These are phyloP conservation scores for Phoenix roebelenii DNA, from an alignment of 176 grass and related monocot genomes.

Conservation along the genomic window DNA sequence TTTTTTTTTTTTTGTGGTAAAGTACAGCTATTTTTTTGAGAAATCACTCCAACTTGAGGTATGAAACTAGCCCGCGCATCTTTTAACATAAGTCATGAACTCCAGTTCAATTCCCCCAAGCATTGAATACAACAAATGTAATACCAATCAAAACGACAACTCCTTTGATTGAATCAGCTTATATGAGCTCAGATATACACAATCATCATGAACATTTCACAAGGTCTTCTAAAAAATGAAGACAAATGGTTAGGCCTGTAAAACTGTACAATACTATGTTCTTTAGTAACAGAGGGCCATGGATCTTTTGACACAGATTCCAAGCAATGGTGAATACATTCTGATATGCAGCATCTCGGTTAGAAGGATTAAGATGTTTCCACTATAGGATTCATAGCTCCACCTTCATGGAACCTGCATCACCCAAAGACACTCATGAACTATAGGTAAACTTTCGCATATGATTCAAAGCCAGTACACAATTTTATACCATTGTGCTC, in stretches of 20 bases:
- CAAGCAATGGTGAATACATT: neutral
- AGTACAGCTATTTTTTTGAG: too few species aligned
- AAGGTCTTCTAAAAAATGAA: neutral
- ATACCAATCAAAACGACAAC: too few species aligned
- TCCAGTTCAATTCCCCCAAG: too few species aligned
- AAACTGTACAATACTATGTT: conserved; percentile 8
- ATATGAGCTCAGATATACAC: neutral
- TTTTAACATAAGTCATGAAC: too few species aligned
- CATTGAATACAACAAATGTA: too few species aligned
- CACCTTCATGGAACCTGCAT: conserved; percentile 45
- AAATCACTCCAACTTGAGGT: too few species aligned
- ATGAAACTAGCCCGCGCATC: too few species aligned
- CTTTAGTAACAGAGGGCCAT: neutral
- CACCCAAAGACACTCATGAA: neutral
- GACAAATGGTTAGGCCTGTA: conserved; percentile 11
- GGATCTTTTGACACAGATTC: neutral
- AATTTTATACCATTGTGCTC: conserved; percentile 26
- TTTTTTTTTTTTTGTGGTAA: too few species aligned
- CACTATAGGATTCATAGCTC: conserved; percentile 19
- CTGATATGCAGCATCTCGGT: conserved; percentile 3
- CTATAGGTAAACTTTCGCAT: too few species aligned
- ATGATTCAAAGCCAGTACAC: neutral
- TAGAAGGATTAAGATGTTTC: too few species aligned
- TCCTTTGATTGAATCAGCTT: too few species aligned
- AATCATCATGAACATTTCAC: neutral